Evolutionary conservation across 768 basidiomycete genomes (phyloP).

Genomic region (Termitomyces bulborhizus): DNA sequence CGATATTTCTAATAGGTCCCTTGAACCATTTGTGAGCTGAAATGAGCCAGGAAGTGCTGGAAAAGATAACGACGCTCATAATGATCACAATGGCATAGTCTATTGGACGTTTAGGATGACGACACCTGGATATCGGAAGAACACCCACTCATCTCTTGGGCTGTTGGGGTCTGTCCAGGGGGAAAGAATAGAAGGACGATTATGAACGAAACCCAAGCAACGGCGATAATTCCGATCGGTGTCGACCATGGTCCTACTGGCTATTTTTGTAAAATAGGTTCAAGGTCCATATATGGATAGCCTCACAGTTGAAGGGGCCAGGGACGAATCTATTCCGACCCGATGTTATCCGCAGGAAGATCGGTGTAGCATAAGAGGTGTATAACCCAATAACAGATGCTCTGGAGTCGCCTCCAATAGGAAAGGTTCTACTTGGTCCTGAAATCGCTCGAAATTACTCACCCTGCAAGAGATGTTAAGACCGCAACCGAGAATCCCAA

Average conservation of each 20-base stretch:
- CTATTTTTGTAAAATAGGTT: not conserved
- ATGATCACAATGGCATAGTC: constrained; percentile 1
- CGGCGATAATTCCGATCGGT: not conserved
- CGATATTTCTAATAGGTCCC: not conserved
- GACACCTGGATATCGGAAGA: not conserved
- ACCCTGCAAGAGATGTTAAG: constrained; percentile 36
- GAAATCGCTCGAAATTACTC: not conserved
- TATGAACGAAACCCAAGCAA: not conserved
- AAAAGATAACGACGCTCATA: not conserved
- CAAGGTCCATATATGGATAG: not conserved
- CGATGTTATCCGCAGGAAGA: constrained; percentile 66
- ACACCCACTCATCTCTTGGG: not conserved
- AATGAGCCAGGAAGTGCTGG: not conserved
- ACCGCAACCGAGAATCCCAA: constrained; percentile 63
- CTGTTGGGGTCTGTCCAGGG: not conserved
- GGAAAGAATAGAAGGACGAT: not conserved
- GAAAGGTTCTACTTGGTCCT: not conserved
- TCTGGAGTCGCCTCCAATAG: constrained; percentile 29
- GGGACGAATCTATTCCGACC: constrained; percentile 52
- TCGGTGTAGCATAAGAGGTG: constrained; percentile 59
- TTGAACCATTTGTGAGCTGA: not conserved
- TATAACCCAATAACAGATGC: constrained; percentile 70
- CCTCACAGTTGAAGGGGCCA: constrained; percentile 23
- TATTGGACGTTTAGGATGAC: not conserved
- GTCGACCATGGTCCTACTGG: not conserved